Percentiles rank a stretch among this genome's conserved stretches.
Conservation (phyloP, 2,329 filamentous ascomycete genomes). For the Cercospora citrullina region DNA sequence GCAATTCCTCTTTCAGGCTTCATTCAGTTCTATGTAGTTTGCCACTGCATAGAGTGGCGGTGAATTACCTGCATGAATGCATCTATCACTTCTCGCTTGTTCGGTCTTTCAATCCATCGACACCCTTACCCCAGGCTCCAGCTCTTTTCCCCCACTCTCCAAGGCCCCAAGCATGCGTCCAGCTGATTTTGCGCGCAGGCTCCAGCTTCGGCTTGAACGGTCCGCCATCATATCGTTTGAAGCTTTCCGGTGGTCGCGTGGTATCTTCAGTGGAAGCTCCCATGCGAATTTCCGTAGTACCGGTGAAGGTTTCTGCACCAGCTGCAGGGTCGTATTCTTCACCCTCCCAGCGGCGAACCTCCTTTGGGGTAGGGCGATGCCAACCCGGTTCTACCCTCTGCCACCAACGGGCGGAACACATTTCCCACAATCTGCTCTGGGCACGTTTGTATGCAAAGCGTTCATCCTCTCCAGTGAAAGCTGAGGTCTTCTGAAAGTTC, state of each 20-base stretch:
- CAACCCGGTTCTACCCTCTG: conserved; percentile 60
- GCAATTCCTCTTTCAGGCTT: neutral
- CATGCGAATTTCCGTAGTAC: conserved; percentile 26
- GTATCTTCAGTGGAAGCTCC: conserved; percentile 30
- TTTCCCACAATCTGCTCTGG: conserved; percentile 76
- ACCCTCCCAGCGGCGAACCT: conserved; percentile 67
- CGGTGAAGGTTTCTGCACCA: neutral
- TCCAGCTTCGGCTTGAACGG: conserved; percentile 48
- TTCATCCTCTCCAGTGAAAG: conserved; percentile 79
- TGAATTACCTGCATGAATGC: neutral
- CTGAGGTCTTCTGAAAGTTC: conserved; percentile 67
- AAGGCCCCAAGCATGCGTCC: conserved; percentile 57
- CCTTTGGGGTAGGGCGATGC: conserved; percentile 66
- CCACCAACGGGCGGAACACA: conserved; percentile 74
- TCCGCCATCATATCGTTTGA: conserved; percentile 42
- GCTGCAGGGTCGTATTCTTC: conserved; percentile 14
- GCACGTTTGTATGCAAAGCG: conserved; percentile 79
- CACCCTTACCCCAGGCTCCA: conserved; percentile 54
- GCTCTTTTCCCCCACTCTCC: conserved; percentile 55
- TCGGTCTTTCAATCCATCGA: conserved; percentile 48
- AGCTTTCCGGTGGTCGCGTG: conserved; percentile 42
- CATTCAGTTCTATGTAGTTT: neutral
- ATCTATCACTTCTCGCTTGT: conserved; percentile 36
- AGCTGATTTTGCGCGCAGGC: conserved; percentile 53
- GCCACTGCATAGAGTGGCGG: neutral